Evolutionary conservation across 192 early-diverging fungal genomes (phyloP), one percentile per base, ranked within the genome.

Genomic region (Linnemannia schmuckeri): DNA sequence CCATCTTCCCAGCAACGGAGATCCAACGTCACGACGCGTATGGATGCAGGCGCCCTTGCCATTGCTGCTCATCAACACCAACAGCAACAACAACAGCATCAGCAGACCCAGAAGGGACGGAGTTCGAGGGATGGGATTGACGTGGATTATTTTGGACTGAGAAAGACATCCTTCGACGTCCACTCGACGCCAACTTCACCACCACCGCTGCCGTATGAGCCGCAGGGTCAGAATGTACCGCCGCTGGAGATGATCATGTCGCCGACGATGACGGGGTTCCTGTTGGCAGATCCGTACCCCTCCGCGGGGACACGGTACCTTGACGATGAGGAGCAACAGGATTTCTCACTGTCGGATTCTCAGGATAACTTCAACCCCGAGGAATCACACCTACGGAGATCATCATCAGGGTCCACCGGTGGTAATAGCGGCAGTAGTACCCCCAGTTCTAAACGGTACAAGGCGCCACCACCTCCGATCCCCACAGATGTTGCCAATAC

Each of bases 261-360:
- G 7, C 74, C 83, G 1, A 73, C 78, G 6, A 72, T 80, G 79
- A 86, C 83, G 4, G 78, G 83, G 9, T 86, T 86, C 47, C 30
- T 86, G 38, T 77, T 86, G 79, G 83, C 83, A n/a, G 83, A 86
- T 69, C 83, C 83, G 8, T 86, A 86, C 30, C 83, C 83, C 12
- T 86, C 83, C 17, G 74, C 79, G 4, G 83, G 83, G 5, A 74
- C 83, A 13, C 78, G 78, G 20, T 73, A 78, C 46, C 22, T 78
- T 3, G 76, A 77, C 68, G 61, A 72, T 4, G 76, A 77, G 8
- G 38, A 33, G 38, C 54, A 76, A 33, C 83, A 86, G 24, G 78
- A 81, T 4, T 22, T 15, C 37, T 30, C 8, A 37, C 72, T 2
- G 12, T 37, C 41, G 27, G 77, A 84, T 15, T 49, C 40, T 9